Evolutionary conservation across 257 asterid species (phyloP).

Genomic region (Misopates orontium): DNA sequence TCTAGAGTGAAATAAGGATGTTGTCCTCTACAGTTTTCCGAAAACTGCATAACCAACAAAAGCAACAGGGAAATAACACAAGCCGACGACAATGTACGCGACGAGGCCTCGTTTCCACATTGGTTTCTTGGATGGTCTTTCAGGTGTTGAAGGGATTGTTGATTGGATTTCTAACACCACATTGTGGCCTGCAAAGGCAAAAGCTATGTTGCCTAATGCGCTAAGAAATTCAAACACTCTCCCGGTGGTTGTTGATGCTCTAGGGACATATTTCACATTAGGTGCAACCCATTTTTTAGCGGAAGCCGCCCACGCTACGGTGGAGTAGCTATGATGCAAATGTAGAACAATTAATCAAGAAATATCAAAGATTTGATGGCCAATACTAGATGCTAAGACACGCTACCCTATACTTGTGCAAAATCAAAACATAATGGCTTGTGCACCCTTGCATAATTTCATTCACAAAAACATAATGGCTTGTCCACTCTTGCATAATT

Average conservation of each 20-base stretch:
- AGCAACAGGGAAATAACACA: conserved; percentile 58
- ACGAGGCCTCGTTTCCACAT: conserved; percentile 49
- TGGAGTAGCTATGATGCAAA: conserved; percentile 41
- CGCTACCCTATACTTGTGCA: no score
- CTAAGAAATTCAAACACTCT: conserved; percentile 39
- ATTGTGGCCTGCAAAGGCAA: conserved; percentile 32
- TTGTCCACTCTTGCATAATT: no score
- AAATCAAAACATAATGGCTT: no score
- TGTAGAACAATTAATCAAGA: no score
- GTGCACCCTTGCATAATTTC: no score
- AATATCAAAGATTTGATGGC: no score
- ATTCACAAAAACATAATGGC: no score
- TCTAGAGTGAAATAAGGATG: conserved; percentile 38
- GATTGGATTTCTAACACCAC: conserved; percentile 64
- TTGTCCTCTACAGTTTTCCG: conserved; percentile 48
- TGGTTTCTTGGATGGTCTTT: conserved; percentile 45
- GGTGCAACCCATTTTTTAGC: conserved; percentile 29
- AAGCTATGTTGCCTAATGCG: conserved; percentile 56
- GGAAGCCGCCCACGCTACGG: conserved; percentile 54
- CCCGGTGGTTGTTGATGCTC: conserved; percentile 34
- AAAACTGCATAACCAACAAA: conserved; percentile 40
- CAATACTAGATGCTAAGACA: no score
- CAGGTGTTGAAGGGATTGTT: conserved; percentile 47
- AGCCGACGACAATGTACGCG: conserved; percentile 43
- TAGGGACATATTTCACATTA: conserved; percentile 33